phyloP scores from a whole-genome alignment of 2,329 filamentous ascomycete species.

The Arthroderma sp. region DNA sequence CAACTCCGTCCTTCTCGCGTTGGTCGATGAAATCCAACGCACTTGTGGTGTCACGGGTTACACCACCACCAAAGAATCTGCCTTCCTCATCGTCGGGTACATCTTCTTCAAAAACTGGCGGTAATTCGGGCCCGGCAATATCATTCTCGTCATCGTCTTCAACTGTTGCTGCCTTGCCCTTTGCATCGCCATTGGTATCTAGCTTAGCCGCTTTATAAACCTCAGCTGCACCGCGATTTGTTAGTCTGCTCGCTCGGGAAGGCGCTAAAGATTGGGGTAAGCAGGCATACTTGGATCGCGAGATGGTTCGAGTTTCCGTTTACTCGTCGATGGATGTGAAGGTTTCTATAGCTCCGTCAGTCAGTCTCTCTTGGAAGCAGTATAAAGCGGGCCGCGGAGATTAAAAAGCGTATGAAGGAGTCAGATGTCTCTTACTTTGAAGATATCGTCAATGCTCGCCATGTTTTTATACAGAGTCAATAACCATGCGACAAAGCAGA shows the following conservation, averaged over 20 bases:
- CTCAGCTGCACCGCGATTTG: conserved; percentile 26
- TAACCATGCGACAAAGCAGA: too few relatives aligned
- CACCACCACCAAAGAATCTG: conserved; percentile 87
- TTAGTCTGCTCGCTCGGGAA: conserved; percentile 9
- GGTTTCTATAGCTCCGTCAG: conserved; percentile 32
- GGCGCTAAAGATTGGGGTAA: not conserved
- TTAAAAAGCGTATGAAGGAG: not conserved
- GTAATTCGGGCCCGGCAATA: conserved; percentile 41
- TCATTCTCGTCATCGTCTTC: conserved; percentile 38
- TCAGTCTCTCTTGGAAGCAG: not conserved
- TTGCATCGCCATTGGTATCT: conserved; percentile 36
- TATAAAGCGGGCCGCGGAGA: too few relatives aligned
- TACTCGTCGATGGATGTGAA: conserved; percentile 32
- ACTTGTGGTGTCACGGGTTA: conserved; percentile 65
- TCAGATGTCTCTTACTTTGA: conserved; percentile 31
- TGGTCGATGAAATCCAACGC: conserved; percentile 80
- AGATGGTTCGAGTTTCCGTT: conserved; percentile 47
- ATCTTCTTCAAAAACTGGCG: conserved; percentile 45
- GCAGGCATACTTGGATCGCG: conserved; percentile 36
- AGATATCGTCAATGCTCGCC: conserved; percentile 50
- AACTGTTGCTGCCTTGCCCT: conserved; percentile 33
- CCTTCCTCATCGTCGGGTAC: conserved; percentile 73
- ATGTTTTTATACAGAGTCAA: conserved; percentile 24
- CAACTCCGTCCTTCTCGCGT: conserved; percentile 41
- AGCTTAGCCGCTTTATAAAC: conserved; percentile 49